Base-by-base conservation (phyloP, 345 rosid species). In the Rhodamnia argentea region DNA sequence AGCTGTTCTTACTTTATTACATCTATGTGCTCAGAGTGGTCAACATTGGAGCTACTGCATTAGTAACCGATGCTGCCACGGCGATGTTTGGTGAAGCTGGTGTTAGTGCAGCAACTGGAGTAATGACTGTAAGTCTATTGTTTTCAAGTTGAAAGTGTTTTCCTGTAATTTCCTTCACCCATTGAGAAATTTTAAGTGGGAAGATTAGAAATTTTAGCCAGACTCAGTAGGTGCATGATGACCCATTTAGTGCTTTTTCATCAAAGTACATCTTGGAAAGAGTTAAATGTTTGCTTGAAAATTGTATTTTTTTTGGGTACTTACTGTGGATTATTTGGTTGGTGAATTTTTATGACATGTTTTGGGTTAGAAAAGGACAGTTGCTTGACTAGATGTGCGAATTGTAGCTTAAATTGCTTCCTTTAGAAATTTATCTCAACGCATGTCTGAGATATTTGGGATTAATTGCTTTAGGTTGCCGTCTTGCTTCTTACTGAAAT, bases 21-120 rank as follows among this genome's bases (percentile, higher is more conserved):
- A 47, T 92, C 88, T 90, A 83, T 87, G 87, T 85, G 42, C 85
- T 85, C 84, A 96, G 99, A 86, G 99, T 97, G 89, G 99, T 93
- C 59, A 97, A 97, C 90, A 97, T 97, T 90, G 99, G 97, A 91
- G 99, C 99, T 86, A 97, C 99, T 90, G 99, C 99, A 86, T 90
- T 97, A 84, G 99, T 96, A 88, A 97, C 99, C 10, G 98, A 97
- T 58, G 99, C 99, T 62, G 99, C 99, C 86, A 97, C 99, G 54
- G 93, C 99, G 84, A 93, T 97, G 88, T 97, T 96, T 94, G 99
- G 99, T 85, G 99, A 96, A 93, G 99, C 99, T 88, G 99, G 99
- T 90, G 96, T 97, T 90, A 96, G 92, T 91, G 99, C 99, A 29
- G 99, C 99, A 88, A 97, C 99, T 87, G 99, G 99, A 90, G 92